These are phyloP conservation scores for Halophytophthora batemanensis DNA, from an alignment of 352 stramenopile species.

Conservation along the genomic window DNA sequence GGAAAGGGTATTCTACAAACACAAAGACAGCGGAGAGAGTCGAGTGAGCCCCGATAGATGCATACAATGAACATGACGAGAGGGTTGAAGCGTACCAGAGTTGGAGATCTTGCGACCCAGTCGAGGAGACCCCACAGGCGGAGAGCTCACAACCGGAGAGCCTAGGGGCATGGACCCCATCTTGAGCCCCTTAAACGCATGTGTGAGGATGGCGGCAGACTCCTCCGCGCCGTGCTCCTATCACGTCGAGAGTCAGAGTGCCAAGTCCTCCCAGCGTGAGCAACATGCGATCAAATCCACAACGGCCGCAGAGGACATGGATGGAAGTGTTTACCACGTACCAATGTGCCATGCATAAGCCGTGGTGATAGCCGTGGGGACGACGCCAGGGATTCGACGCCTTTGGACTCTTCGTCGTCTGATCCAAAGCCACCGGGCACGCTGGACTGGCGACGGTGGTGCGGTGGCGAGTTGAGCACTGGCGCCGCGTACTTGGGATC, in stretches of 20 bases:
- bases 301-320: slow-evolving; percentile 13
- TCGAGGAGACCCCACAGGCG: slow-evolving; percentile 45
- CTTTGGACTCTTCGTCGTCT: slow-evolving; percentile 41
- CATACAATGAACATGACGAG: background rate
- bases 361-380: slow-evolving; percentile 33
- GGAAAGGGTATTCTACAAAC: slow-evolving; percentile 53
- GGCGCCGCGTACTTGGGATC: slow-evolving; percentile 59
- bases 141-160: slow-evolving; percentile 33
- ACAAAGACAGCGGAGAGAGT: too few species aligned
- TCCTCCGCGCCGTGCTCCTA: slow-evolving; percentile 36
- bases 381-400: slow-evolving; percentile 10
- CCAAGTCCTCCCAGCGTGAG: slow-evolving; percentile 1
- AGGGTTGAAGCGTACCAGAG: slow-evolving; percentile 30
- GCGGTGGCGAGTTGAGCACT: slow-evolving; percentile 48
- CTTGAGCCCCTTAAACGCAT: slow-evolving; percentile 64
- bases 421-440: slow-evolving; percentile 32
- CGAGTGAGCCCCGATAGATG: background rate
- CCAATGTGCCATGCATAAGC: slow-evolving; percentile 36
- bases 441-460: slow-evolving; percentile 27
- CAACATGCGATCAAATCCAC: background rate
- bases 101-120: slow-evolving; percentile 66
- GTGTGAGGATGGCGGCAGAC: slow-evolving; percentile 50
- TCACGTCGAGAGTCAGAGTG: slow-evolving; percentile 10
- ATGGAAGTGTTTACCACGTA: slow-evolving; percentile 7
- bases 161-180: slow-evolving; percentile 26